Evolutionary conservation across 192 early-diverging fungal genomes (phyloP).

Genomic region (Anaeromyces robustus): DNA sequence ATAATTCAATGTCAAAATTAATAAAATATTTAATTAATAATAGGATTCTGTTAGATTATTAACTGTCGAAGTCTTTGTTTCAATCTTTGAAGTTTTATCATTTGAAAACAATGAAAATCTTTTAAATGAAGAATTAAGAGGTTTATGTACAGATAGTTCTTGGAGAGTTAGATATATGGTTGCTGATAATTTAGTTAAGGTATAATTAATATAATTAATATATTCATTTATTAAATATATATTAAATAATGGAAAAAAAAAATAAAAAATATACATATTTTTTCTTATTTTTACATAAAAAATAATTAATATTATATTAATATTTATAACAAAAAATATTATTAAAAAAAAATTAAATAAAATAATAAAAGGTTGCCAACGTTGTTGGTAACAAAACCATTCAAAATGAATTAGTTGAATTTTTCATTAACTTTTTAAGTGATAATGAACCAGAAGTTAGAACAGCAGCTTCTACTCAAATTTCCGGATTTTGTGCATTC

Average conservation of each 20-base stretch:
- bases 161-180: slow-evolving; percentile 99
- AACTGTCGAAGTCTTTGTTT: slow-evolving; percentile 79
- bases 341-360: too few species aligned
- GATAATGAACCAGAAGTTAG: slow-evolving; percentile 97
- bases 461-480: slow-evolving; percentile 81
- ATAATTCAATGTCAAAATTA: neutral
- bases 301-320: too few species aligned
- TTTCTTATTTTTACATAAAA: too few species aligned
- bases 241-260: too few species aligned
- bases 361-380: slow-evolving; percentile 45
- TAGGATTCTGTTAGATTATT: slow-evolving; percentile 96
- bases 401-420: slow-evolving; percentile 69
- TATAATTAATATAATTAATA: slow-evolving; percentile 8
- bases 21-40: slow-evolving; percentile 21
- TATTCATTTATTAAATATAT: too few species aligned
- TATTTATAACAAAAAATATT: too few species aligned
- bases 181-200: slow-evolving; percentile 92
- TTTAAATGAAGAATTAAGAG: slow-evolving; percentile 51
- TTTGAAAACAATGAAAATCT: slow-evolving; percentile 62
- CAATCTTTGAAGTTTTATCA: slow-evolving; percentile 66
- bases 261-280: too few species aligned
- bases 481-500: slow-evolving; percentile 60
- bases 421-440: slow-evolving; percentile 76
- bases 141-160: slow-evolving; percentile 76
- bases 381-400: slow-evolving; percentile 63